Evolutionary conservation across 2,329 filamentous ascomycete species (phyloP).

Genomic region (Pseudogymnoascus sp.): DNA sequence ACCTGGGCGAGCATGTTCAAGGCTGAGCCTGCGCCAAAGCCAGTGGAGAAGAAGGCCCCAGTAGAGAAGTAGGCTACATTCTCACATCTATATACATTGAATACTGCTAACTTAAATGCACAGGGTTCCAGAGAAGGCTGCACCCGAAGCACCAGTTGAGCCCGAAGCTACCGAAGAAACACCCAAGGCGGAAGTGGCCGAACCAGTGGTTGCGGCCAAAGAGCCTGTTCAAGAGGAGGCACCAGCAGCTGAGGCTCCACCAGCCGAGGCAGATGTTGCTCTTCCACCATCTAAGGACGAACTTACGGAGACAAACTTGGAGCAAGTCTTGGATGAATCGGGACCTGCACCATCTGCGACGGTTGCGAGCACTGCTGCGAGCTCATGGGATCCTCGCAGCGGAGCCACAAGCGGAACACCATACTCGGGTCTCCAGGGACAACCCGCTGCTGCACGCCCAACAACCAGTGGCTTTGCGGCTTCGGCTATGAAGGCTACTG

Average conservation of each 20-base stretch:
- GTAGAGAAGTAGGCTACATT: conserved; percentile 23
- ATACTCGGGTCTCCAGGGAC: conserved; percentile 55
- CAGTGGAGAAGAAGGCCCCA: conserved; percentile 43
- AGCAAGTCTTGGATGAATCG: conserved; percentile 79
- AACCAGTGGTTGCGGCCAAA: conserved; percentile 25
- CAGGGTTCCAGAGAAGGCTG: not conserved
- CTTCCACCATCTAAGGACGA: conserved; percentile 70
- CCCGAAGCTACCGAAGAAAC: conserved; percentile 34
- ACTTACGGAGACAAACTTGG: conserved; percentile 85
- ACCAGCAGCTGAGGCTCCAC: conserved; percentile 17
- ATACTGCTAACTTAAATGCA: not conserved
- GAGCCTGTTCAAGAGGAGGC: conserved; percentile 13
- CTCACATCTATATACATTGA: not conserved
- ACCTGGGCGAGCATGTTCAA: conserved; percentile 73
- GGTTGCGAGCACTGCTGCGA: conserved; percentile 79
- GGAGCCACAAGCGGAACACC: conserved; percentile 56
- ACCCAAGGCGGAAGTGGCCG: conserved; percentile 30
- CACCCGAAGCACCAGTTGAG: conserved; percentile 37
- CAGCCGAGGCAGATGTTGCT: conserved; percentile 38
- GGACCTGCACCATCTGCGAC: conserved; percentile 71
- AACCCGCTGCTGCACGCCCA: conserved; percentile 50
- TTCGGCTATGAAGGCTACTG: conserved; percentile 72
- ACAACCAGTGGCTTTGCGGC: conserved; percentile 68
- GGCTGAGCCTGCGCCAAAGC: conserved; percentile 42
- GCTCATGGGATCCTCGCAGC: conserved; percentile 70